Percentiles rank a stretch among this genome's conserved stretches.
These are phyloP conservation scores for Phoma herbarum DNA, from an alignment of 2,329 filamentous ascomycete genomes.

Conservation along the genomic window DNA sequence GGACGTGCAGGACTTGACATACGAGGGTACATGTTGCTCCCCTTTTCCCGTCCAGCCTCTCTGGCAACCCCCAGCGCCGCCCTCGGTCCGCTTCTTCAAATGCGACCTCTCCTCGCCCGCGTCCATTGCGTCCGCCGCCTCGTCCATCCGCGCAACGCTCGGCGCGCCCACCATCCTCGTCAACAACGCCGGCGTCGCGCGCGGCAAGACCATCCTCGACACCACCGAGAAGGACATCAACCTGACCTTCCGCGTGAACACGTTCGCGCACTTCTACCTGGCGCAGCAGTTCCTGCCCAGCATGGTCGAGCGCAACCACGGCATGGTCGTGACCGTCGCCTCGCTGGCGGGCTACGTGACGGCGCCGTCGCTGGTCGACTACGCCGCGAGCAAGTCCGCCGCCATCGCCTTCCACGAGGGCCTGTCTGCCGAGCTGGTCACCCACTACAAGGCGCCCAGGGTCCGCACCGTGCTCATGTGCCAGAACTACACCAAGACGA, in stretches of 20 bases:
- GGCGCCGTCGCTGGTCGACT: conserved; percentile 72
- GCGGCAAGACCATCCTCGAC: conserved; percentile 69
- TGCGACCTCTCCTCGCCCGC: conserved; percentile 72
- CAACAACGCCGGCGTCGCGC: conserved; percentile 74
- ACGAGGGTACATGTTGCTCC: conserved; percentile 48
- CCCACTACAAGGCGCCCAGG: conserved; percentile 68
- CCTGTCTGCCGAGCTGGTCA: conserved; percentile 52
- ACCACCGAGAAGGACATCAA: conserved; percentile 66
- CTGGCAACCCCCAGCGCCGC: conserved; percentile 49
- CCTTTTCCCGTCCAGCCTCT: neutral
- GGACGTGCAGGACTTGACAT: conserved; percentile 71
- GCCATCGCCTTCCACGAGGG: conserved; percentile 74
- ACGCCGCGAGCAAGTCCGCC: conserved; percentile 71
- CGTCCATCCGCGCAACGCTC: conserved; percentile 63
- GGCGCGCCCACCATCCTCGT: conserved; percentile 75
- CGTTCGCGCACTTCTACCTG: conserved; percentile 73
- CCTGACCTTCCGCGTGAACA: conserved; percentile 76
- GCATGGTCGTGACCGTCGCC: conserved; percentile 76
- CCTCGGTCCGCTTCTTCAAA: conserved; percentile 71
- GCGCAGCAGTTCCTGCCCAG: conserved; percentile 71
- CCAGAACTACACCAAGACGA: conserved; percentile 69
- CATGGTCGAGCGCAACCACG: conserved; percentile 71
- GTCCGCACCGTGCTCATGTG: conserved; percentile 73
- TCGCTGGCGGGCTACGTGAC: conserved; percentile 69
- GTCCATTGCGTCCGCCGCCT: conserved; percentile 62